Evolutionary conservation across 208 protist genomes (phyloP).

Genomic region (Acanthamoeba castellanii): DNA sequence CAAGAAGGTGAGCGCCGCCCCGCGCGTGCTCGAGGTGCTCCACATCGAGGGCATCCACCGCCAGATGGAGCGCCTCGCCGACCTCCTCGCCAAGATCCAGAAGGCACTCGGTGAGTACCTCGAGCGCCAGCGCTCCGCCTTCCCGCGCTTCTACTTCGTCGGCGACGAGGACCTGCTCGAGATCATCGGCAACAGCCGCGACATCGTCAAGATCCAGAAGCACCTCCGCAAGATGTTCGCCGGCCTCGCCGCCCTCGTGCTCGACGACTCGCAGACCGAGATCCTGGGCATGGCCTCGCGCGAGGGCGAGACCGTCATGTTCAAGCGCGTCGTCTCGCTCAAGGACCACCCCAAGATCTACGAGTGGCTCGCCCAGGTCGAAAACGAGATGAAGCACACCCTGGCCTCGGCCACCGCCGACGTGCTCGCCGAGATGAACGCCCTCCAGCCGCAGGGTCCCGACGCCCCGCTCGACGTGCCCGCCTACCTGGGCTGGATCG

Average conservation of each 20-base stretch:
- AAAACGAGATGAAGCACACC: conserved; percentile 93
- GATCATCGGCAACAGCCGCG: conserved; percentile 98
- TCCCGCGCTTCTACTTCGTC: conserved; percentile 99
- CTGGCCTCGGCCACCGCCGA: conserved; percentile 86
- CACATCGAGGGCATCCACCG: conserved; percentile 91
- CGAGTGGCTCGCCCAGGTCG: conserved; percentile 95
- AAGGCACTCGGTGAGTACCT: conserved; percentile 98
- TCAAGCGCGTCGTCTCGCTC: conserved; percentile 85
- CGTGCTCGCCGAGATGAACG: conserved; percentile 67
- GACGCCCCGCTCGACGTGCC: not conserved
- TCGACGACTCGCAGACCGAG: conserved; percentile 83
- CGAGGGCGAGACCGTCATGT: conserved; percentile 96
- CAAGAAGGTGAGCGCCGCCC: conserved; percentile 90
- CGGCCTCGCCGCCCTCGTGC: conserved; percentile 93
- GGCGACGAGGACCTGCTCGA: conserved; percentile 99
- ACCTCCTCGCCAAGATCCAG: conserved; percentile 96
- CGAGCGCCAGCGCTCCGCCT: conserved; percentile 96
- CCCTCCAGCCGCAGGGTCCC: not conserved
- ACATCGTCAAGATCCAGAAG: conserved; percentile 95
- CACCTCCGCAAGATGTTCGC: conserved; percentile 99
- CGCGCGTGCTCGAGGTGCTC: conserved; percentile 95
- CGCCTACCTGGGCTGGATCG: conserved; percentile 91
- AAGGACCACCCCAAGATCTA: conserved; percentile 92
- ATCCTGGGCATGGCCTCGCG: conserved; percentile 94
- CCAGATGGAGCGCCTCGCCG: conserved; percentile 94